Evolutionary conservation across 192 early-diverging fungal species (phyloP).

Genomic region (Coemansia sp.): DNA sequence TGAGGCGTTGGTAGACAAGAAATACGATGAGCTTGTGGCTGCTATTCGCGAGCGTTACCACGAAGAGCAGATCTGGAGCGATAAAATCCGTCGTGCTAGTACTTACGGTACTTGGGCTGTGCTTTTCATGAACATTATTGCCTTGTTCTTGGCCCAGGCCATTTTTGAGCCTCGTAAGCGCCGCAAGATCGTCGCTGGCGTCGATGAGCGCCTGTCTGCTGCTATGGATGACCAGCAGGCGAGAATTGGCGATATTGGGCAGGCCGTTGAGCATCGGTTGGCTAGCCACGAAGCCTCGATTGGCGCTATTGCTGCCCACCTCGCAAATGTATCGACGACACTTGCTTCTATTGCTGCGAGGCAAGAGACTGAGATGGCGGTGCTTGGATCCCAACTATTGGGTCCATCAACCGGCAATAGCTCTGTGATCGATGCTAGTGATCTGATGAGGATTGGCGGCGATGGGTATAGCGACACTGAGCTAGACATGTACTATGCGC

Average conservation of each 20-base stretch:
- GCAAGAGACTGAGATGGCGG: conserved; percentile 21
- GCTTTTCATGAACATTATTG: conserved; percentile 65
- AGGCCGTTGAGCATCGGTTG: conserved; percentile 8
- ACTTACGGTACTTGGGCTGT: conserved; percentile 78
- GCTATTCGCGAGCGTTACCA: conserved; percentile 79
- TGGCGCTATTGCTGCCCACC: conserved; percentile 20
- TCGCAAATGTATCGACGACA: conserved; percentile 18
- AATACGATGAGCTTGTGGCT: conserved; percentile 63
- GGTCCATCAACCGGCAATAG: not conserved
- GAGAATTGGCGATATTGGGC: not conserved
- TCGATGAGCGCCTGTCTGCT: conserved; percentile 61
- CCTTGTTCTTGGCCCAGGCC: conserved; percentile 70
- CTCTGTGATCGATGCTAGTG: not conserved
- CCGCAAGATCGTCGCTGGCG: conserved; percentile 64
- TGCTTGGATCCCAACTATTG: conserved; percentile 4
- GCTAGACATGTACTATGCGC: conserved; percentile 52
- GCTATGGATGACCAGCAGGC: conserved; percentile 56
- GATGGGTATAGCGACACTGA: conserved; percentile 40
- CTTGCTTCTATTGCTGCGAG: conserved; percentile 22
- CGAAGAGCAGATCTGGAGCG: conserved; percentile 84
- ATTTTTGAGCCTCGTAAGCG: conserved; percentile 75
- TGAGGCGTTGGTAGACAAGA: conserved; percentile 65
- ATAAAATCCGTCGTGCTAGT: conserved; percentile 77
- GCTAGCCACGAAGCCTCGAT: conserved; percentile 20
- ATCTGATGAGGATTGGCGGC: conserved; percentile 6